Evolutionary conservation across 2,329 filamentous ascomycete genomes (phyloP).

Genomic region (Monilinia aucupariae): DNA sequence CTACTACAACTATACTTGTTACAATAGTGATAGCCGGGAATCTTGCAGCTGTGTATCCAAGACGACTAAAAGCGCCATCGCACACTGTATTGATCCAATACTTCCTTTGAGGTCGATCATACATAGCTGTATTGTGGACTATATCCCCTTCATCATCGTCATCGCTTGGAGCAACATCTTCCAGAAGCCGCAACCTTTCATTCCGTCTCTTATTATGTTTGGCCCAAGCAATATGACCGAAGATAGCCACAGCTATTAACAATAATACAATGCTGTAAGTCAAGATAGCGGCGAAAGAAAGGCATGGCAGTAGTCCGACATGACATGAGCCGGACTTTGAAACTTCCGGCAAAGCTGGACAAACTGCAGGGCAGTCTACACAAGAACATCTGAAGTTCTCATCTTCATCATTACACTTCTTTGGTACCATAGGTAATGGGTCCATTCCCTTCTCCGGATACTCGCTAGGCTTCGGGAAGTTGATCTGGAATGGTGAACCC

Average conservation of each 20-base stretch:
- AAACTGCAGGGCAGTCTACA: constrained; percentile 83
- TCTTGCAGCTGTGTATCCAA: constrained; percentile 74
- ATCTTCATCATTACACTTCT: constrained; percentile 86
- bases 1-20: constrained; percentile 68
- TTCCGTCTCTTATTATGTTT: constrained; percentile 69
- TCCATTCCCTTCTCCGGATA: constrained; percentile 65
- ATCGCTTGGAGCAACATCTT: constrained; percentile 77
- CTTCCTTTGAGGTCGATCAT: constrained; percentile 70
- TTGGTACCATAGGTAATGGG: constrained; percentile 64
- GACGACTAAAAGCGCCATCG: constrained; percentile 70
- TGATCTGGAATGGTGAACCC: constrained; percentile 97
- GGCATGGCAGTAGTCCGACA: constrained; percentile 82
- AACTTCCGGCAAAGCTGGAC: constrained; percentile 75
- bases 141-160: constrained; percentile 92
- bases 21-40: constrained; percentile 82
- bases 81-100: constrained; percentile 82
- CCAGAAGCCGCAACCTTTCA: constrained; percentile 78
- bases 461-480: constrained; percentile 63
- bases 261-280: constrained; percentile 73
- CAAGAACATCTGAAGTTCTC: constrained; percentile 85
- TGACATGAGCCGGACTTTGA: constrained; percentile 64
- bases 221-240: constrained; percentile 70
- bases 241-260: constrained; percentile 58
- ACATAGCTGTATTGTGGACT: constrained; percentile 67
- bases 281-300: constrained; percentile 88